Evolutionary conservation across 345 rosid species (phyloP), one percentile per base, ranked within the genome.

Genomic region (Laguncularia racemosa): DNA sequence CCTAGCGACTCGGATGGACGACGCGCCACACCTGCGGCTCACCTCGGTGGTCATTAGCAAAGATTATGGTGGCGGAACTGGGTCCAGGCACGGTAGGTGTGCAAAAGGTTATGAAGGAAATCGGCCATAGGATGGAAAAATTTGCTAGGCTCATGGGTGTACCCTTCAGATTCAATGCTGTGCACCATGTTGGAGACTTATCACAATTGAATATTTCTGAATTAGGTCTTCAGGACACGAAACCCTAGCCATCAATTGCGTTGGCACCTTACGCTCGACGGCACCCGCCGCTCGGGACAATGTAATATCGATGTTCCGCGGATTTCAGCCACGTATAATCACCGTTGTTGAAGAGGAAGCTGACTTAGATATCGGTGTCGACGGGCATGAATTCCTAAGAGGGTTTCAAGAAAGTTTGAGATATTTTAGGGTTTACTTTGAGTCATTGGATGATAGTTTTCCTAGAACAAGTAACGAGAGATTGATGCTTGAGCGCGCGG

Each of bases 111-210:
- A 89, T 93, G 99, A 89, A 85, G 74, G 99, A 93, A 74, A 93
- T 93, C 3, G 85, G 95, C 3, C 70, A 66, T 60, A 58, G 99
- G 43, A 89, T 93, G 99, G 99, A 85, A 57, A 93, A 85, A 57
- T 93, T 93, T 18, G 99, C 99, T 7, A 69, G 97, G 73, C 86
- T 93, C 16, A 93, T 93, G 99, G 97, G 99, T 2, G 97, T 93
- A 8, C 97, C 99, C n/a, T 93, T 93, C 59, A 85, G 84, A 68
- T 93, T 93, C 77, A 76, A 66, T 17, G 84, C 82, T 12, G 71
- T 89, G 13, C 88, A 87, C 62, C 97, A 84, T 48, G 48, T 71
- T 0, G 96, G 95, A 3, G 96, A 84, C 63, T 65, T 89, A 47
- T 80, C 79, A 0, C 87, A 87, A 58, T 70, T 93, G 56, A 82